Percentiles rank a stretch among this genome's conserved stretches.
phyloP scores from a whole-genome alignment of 371 early-diverging fungal genomes.

The Mucor velutinosus region DNA sequence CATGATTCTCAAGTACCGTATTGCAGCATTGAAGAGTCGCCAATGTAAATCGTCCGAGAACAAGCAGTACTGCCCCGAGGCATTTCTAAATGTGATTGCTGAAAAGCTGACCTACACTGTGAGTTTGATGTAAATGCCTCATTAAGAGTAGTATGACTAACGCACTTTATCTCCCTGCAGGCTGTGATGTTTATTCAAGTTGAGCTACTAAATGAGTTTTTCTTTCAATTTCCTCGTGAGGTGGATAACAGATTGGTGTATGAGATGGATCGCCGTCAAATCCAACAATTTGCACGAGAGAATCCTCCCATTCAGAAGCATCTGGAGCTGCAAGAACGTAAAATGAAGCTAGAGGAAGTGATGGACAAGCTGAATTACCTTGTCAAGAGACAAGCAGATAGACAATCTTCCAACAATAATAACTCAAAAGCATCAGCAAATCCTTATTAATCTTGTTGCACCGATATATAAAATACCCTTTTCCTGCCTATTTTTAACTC shows the following conservation, averaged over 20 bases:
- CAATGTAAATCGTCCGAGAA: constrained; percentile 77
- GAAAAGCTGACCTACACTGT: constrained; percentile 90
- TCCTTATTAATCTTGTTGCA: not conserved
- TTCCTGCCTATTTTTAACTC: not conserved
- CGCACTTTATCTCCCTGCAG: constrained; percentile 18
- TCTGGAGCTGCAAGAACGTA: constrained; percentile 83
- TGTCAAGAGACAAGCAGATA: constrained; percentile 65
- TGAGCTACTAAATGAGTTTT: constrained; percentile 95
- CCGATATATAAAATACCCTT: constrained; percentile 10
- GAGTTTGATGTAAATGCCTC: constrained; percentile 6
- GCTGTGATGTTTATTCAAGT: constrained; percentile 96
- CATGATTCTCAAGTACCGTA: constrained; percentile 77
- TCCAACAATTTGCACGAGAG: constrained; percentile 87
- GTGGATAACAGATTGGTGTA: constrained; percentile 88
- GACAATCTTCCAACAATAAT: constrained; percentile 24
- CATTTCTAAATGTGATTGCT: constrained; percentile 86
- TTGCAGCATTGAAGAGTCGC: constrained; percentile 77
- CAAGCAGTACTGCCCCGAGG: constrained; percentile 93
- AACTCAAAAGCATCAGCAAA: constrained; percentile 3
- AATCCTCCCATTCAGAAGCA: constrained; percentile 86
- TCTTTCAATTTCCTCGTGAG: constrained; percentile 95
- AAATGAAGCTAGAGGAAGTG: constrained; percentile 84
- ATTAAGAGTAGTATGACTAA: not conserved
- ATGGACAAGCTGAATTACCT: constrained; percentile 75
- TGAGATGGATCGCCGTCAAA: constrained; percentile 70